Evolutionary conservation across 768 basidiomycete genomes (phyloP), one percentile per base, ranked within the genome.

Genomic region (Tulasnella calospora): DNA sequence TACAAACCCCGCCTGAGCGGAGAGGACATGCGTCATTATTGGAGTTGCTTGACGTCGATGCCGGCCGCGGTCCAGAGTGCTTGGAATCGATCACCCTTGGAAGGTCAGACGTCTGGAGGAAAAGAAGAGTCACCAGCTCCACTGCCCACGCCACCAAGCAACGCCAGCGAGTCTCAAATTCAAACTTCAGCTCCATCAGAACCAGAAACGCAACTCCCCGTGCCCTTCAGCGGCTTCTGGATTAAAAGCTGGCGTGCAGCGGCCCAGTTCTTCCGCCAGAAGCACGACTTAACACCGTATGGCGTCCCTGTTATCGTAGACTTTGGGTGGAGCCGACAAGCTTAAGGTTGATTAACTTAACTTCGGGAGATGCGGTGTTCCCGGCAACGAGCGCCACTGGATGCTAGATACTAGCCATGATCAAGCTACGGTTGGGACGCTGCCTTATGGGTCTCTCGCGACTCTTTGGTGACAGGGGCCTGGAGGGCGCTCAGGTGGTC

Each of bases 271-370:
- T 85, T 71, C 86, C 88, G 57, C 84, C 81, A 85, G 81, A 89
- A 92, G 82, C 90, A 92, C 81, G 93, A 95, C 82, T 83, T 95
- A 79, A 89, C 90, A 36, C 87, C 88, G 15, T 90, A 91, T 83
- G 94, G 94, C 12, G 85, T 95, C 67, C 90, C 89, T 61, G 84
- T 94, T 78, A 85, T 94, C 51, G 78, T 95, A 61, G 94, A 95
- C 83, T 89, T 94, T 82, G 87, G 90, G 40, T 74, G 80, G 79
- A 78, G 79, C 23, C 72, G 79, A 69, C 44, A 67, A 27, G 61
- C 61, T 30, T 67, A 67, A 44, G 30, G 13, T 67, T 67, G 61
- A 67, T 67, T 67, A 67, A 33, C 61, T 67, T 67, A 67, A 33
- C 61, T 27, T 67, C 30, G 57, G n/a, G 61, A 30, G 61, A 33